Conservation (phyloP, 179 eudicot genomes). For the Vitellaria paradoxa region DNA sequence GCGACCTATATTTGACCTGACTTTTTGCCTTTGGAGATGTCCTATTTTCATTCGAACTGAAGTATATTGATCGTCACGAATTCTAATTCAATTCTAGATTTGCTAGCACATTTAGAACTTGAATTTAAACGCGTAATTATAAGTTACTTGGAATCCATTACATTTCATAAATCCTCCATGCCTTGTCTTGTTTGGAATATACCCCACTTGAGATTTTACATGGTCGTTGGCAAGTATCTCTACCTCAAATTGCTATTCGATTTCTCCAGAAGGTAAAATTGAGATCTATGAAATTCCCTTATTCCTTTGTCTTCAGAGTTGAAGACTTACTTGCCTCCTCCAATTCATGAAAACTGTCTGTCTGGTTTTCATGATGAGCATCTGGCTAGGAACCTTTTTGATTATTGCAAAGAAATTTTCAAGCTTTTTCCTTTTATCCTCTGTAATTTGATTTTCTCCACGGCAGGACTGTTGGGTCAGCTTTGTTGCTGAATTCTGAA, state of each 20-base stretch:
- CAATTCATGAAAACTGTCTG: background rate
- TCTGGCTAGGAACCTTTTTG: background rate
- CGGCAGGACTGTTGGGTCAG: background rate
- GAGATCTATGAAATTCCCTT: background rate
- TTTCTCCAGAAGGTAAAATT: slow-evolving; percentile 1
- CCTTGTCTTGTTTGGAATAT: too few species aligned
- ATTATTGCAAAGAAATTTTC: slow-evolving; percentile 1
- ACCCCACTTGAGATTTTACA: background rate
- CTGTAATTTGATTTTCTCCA: background rate
- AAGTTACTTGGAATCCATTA: too few species aligned
- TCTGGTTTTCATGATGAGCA: background rate
- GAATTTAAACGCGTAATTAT: too few species aligned
- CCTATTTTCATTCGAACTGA: too few species aligned
- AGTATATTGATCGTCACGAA: too few species aligned
- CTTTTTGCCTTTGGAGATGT: too few species aligned
- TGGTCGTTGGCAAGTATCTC: background rate
- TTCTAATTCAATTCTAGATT: too few species aligned
- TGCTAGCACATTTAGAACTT: too few species aligned
- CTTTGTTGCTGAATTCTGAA: background rate
- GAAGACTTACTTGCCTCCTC: background rate
- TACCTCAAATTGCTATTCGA: background rate
- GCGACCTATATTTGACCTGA: too few species aligned
- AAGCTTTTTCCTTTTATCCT: too few species aligned
- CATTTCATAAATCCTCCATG: too few species aligned
- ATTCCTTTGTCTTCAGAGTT: background rate